These are phyloP conservation scores for Athelia sp. DNA, from an alignment of 1,284 basidiomycete species.

Conservation along the genomic window DNA sequence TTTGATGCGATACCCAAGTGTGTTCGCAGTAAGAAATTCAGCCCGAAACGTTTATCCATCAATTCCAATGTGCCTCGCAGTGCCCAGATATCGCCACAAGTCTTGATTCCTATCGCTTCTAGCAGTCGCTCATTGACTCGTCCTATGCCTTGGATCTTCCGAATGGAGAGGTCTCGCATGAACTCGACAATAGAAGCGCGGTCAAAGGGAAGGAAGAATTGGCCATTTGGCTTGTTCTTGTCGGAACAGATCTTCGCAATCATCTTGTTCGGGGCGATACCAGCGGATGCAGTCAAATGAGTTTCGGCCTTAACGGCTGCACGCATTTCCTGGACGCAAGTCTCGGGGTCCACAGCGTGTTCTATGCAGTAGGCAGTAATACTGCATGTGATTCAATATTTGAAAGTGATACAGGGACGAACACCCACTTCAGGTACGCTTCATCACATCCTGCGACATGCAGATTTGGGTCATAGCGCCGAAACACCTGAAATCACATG, in stretches of 20 bases:
- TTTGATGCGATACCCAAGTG: conserved; percentile 86
- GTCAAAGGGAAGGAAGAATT: conserved; percentile 74
- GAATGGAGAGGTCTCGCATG: conserved; percentile 70
- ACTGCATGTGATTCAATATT: conserved; percentile 29
- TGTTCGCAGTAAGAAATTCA: conserved; percentile 67
- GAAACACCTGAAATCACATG: conserved; percentile 42
- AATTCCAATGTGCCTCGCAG: conserved; percentile 69
- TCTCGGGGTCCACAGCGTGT: conserved; percentile 60
- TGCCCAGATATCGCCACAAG: conserved; percentile 80
- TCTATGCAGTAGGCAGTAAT: conserved; percentile 74
- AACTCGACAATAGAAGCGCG: conserved; percentile 64
- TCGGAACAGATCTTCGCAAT: conserved; percentile 95
- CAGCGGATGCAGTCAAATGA: conserved; percentile 87
- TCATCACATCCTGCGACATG: conserved; percentile 82
- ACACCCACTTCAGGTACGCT: conserved; percentile 77
- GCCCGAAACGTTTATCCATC: conserved; percentile 83
- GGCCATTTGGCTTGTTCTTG: conserved; percentile 95
- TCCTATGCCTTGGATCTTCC: conserved; percentile 85
- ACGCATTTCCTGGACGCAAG: conserved; percentile 78
- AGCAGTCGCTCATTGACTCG: conserved; percentile 83
- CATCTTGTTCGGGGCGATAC: conserved; percentile 87
- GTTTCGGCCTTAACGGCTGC: conserved; percentile 70
- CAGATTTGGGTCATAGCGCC: conserved; percentile 80
- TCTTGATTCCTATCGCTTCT: conserved; percentile 84
- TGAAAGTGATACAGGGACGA: conserved; percentile 1